Conservation (phyloP, 169 alveolate genomes). For the Plasmodium gonderi region DNA sequence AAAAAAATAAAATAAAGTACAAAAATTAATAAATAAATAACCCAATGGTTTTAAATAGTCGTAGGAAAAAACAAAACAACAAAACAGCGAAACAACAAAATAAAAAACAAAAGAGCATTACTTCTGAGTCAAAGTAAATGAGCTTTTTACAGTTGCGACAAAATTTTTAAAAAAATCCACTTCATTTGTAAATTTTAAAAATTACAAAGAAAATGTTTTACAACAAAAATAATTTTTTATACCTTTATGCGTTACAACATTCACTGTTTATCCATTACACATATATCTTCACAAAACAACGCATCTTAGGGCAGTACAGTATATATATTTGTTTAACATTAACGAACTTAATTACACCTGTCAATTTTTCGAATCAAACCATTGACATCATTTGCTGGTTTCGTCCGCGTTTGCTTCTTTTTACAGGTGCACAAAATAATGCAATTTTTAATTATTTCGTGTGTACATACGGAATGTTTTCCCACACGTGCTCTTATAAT, state of each 20-base stretch:
- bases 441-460: neutral
- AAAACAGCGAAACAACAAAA: neutral
- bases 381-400: neutral
- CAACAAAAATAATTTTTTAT: neutral
- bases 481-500: no score
- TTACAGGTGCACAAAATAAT: neutral
- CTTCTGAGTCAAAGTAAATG: neutral
- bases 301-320: neutral
- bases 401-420: neutral
- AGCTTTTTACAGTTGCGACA: neutral
- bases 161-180: neutral
- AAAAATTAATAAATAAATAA: neutral
- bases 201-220: neutral
- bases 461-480: slow-evolving; percentile 5
- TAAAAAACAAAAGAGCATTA: neutral
- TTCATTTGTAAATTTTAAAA: neutral
- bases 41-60: no score
- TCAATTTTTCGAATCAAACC: neutral
- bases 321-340: neutral
- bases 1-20: neutral
- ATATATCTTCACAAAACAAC: neutral
- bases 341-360: neutral
- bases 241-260: neutral
- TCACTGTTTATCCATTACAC: neutral
- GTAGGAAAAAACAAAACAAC: neutral